phyloP scores from a whole-genome alignment of 75 land plant species.

The Pinus taeda region DNA sequence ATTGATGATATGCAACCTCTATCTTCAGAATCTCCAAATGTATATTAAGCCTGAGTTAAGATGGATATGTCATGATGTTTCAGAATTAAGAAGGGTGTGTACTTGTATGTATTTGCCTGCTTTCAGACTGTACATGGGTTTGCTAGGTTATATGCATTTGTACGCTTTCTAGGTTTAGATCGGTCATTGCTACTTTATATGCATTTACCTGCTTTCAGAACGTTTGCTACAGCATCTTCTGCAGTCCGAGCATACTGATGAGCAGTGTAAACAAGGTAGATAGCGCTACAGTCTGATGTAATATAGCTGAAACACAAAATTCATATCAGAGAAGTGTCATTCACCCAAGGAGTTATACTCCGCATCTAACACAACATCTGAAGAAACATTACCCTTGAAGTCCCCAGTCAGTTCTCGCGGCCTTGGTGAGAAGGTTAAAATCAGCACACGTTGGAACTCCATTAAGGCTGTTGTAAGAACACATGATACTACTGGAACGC shows the following conservation, averaged over 20 bases:
- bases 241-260: conserved; percentile 43
- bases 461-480: conserved; percentile 77
- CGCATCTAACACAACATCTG: too few relatives aligned
- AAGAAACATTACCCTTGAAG: conserved; percentile 64
- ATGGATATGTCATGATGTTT: too few relatives aligned
- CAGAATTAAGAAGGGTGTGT: too few relatives aligned
- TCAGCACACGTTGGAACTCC: conserved; percentile 89
- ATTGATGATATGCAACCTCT: too few relatives aligned
- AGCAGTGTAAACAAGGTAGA: conserved; percentile 44
- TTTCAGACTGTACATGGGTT: too few relatives aligned
- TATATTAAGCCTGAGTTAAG: too few relatives aligned
- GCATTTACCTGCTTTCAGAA: conserved; percentile 61
- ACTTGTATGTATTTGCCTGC: too few relatives aligned
- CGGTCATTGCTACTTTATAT: not conserved
- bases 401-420: conserved; percentile 64
- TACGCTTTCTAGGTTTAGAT: too few relatives aligned
- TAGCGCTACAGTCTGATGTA: conserved; percentile 77
- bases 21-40: too few relatives aligned
- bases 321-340: too few relatives aligned
- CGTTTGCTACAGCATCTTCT: conserved; percentile 74
- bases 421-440: conserved; percentile 51
- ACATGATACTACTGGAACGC: conserved; percentile 69
- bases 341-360: too few relatives aligned
- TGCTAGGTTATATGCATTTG: too few relatives aligned
- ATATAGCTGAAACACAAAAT: conserved; percentile 43